phyloP scores from a whole-genome alignment of 306 rosid species.

The Leucaena leucocephala region DNA sequence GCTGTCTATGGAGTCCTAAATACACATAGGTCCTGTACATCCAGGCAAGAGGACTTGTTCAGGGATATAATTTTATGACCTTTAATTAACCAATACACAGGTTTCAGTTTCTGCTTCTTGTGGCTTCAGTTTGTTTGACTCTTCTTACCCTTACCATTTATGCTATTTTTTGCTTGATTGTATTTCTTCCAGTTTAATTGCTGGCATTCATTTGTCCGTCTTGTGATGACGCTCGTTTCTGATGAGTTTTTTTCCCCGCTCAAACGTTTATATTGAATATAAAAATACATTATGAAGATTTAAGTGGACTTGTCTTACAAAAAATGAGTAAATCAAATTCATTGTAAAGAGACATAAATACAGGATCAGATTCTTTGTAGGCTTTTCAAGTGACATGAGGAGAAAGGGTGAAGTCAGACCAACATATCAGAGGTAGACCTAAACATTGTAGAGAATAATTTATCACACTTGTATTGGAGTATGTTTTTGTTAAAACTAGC shows the following conservation, averaged over 20 bases:
- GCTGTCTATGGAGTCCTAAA: slow-evolving; percentile 35
- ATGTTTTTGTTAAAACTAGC: no score
- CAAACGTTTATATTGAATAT: neutral
- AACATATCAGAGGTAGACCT: neutral
- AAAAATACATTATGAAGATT: neutral
- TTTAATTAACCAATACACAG: slow-evolving; percentile 44
- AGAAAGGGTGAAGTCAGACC: neutral
- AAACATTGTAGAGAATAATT: neutral
- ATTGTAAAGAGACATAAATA: neutral
- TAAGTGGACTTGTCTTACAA: neutral
- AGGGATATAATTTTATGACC: slow-evolving; percentile 44
- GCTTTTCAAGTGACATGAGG: neutral
- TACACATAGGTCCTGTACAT: slow-evolving; percentile 15
- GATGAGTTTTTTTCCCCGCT: neutral
- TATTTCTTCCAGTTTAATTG: neutral
- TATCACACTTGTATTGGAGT: no score
- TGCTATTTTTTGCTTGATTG: slow-evolving; percentile 31
- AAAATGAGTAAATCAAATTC: neutral
- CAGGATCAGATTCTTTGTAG: neutral
- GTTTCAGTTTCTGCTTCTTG: slow-evolving; percentile 41
- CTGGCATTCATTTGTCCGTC: slow-evolving; percentile 15
- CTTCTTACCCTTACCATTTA: slow-evolving; percentile 32
- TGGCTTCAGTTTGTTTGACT: slow-evolving; percentile 29
- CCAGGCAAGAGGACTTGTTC: slow-evolving; percentile 28
- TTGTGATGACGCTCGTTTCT: neutral